These are phyloP conservation scores for Apophysomyces variabilis DNA, from an alignment of 371 early-diverging fungal species.

Conservation along the genomic window DNA sequence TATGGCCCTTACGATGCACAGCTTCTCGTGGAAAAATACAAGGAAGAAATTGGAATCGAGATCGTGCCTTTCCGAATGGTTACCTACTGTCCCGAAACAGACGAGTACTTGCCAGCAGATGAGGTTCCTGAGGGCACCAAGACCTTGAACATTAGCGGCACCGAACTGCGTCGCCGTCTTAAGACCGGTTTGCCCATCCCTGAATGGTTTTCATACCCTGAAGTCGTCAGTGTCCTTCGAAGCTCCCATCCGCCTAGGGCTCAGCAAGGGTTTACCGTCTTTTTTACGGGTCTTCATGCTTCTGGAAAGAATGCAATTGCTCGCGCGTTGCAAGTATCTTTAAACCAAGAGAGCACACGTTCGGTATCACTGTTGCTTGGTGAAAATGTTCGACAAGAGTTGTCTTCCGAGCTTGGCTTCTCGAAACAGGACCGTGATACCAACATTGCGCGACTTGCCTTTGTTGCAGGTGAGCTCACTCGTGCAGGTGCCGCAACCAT, in stretches of 20 bases:
- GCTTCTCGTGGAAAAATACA: conserved; percentile 78
- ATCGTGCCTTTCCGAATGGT: conserved; percentile 97
- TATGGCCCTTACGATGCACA: conserved; percentile 96
- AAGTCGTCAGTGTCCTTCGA: conserved; percentile 84
- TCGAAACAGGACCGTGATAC: conserved; percentile 81
- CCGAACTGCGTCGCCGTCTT: conserved; percentile 66
- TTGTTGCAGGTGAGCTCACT: conserved; percentile 85
- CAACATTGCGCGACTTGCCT: conserved; percentile 83
- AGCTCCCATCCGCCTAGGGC: conserved; percentile 83
- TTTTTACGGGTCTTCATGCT: conserved; percentile 86
- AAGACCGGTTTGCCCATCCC: conserved; percentile 88
- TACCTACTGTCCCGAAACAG: conserved; percentile 87
- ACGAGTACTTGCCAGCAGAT: conserved; percentile 89
- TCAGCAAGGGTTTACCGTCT: conserved; percentile 87
- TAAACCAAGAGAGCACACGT: conserved; percentile 87
- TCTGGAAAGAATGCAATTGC: conserved; percentile 82
- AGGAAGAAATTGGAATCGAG: conserved; percentile 85
- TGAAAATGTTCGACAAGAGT: conserved; percentile 83
- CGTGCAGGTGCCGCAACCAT: conserved; percentile 88
- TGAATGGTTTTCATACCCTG: conserved; percentile 96
- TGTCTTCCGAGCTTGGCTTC: conserved; percentile 83
- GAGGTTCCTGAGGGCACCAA: conserved; percentile 78
- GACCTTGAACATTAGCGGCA: conserved; percentile 71
- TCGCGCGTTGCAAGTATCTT: conserved; percentile 79
- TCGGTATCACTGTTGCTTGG: conserved; percentile 83